Evolutionary conservation across 2,329 filamentous ascomycete genomes (phyloP).

Genomic region (Colletotrichum sp.): DNA sequence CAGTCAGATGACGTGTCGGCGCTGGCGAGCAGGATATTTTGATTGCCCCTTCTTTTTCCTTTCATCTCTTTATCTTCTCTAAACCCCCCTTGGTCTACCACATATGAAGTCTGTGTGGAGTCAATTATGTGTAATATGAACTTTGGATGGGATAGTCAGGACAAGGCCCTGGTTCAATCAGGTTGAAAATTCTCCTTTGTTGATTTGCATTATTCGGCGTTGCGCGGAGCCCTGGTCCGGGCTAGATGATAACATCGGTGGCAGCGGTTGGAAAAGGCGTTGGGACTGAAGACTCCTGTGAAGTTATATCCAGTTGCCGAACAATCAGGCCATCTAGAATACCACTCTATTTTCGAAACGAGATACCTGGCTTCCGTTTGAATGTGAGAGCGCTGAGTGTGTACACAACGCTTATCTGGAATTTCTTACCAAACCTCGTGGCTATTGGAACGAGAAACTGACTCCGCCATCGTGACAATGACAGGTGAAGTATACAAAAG

Average conservation of each 20-base stretch:
- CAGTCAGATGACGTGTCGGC: constrained; percentile 5
- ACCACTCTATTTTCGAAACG: neutral
- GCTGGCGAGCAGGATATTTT: constrained; percentile 4
- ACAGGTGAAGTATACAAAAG: neutral
- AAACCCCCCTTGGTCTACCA: neutral
- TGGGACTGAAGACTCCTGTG: neutral
- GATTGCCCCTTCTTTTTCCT: neutral
- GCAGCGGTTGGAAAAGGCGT: neutral
- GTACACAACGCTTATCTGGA: neutral
- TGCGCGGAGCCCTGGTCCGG: neutral
- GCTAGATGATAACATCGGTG: neutral
- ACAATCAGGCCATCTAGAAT: neutral
- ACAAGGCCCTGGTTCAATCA: neutral
- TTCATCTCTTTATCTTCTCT: neutral
- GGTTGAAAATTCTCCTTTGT: neutral
- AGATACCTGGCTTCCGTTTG: neutral
- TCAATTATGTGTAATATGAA: neutral
- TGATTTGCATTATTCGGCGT: constrained; percentile 3
- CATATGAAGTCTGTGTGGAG: neutral
- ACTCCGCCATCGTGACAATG: neutral
- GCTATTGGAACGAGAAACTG: neutral
- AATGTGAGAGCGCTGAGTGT: neutral
- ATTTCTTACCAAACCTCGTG: neutral
- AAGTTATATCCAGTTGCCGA: neutral
- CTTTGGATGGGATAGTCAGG: neutral